phyloP scores from a whole-genome alignment of 2,329 filamentous ascomycete genomes.

The Fusarium pseudograminearum region DNA sequence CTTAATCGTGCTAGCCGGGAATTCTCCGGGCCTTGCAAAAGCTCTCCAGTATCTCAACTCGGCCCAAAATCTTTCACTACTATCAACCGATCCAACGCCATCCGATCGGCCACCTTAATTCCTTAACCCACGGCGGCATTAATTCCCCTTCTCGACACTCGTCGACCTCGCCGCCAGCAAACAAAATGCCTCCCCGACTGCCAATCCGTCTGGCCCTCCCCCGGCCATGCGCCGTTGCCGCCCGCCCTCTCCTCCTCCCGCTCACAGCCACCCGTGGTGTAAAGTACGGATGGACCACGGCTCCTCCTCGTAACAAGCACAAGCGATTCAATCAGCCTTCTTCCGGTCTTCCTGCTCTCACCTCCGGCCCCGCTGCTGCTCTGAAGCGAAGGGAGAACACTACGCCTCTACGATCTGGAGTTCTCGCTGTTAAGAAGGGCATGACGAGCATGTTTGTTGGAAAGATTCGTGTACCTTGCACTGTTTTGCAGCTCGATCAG shows the following conservation, averaged over 20 bases:
- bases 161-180: constrained; percentile 30
- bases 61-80: constrained; percentile 44
- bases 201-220: constrained; percentile 59
- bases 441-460: constrained; percentile 93
- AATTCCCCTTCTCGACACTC: constrained; percentile 28
- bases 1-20: constrained; percentile 27
- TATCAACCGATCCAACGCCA: constrained; percentile 24
- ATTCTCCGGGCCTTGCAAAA: constrained; percentile 43
- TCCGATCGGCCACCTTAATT: constrained; percentile 8
- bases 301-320: constrained; percentile 63
- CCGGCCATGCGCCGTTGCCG: constrained; percentile 51
- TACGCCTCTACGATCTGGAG: constrained; percentile 78
- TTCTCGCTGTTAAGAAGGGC: constrained; percentile 90
- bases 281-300: constrained; percentile 72
- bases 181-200: constrained; percentile 61
- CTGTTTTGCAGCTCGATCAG: constrained; percentile 91
- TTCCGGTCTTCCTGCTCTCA: constrained; percentile 67
- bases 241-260: constrained; percentile 59
- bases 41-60: constrained; percentile 32
- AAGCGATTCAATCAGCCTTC: constrained; percentile 71
- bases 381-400: constrained; percentile 69
- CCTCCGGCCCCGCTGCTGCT: constrained; percentile 70
- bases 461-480: constrained; percentile 84
- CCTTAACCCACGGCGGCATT: constrained; percentile 30
- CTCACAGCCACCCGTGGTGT: constrained; percentile 62